A percentile compares a stretch with the other conserved stretches of the same genome.
Conservation (phyloP, 192 early-diverging fungal species). For the Coemansia sp. region DNA sequence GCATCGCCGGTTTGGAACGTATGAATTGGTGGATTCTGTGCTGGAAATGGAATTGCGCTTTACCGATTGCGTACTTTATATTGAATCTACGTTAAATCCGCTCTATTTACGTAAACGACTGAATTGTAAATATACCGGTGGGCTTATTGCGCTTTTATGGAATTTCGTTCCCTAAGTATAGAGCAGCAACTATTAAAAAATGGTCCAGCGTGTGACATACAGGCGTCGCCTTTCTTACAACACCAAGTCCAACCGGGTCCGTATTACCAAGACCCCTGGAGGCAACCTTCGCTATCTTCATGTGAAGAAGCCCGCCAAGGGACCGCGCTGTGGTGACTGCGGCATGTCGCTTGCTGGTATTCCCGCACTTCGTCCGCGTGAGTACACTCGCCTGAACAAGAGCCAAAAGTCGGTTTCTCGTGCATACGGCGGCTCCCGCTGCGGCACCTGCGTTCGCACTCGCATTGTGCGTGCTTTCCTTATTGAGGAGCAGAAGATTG, state of each 20-base stretch:
- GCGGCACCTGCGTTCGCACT: conserved; percentile 79
- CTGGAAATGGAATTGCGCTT: not conserved
- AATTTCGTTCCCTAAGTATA: conserved; percentile 2
- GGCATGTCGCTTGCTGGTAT: conserved; percentile 85
- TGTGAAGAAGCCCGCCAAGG: conserved; percentile 88
- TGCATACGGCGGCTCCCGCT: conserved; percentile 97
- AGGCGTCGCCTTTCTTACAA: conserved; percentile 84
- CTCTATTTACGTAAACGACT: not conserved
- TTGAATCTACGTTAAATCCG: too few relatives aligned
- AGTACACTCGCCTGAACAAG: conserved; percentile 89
- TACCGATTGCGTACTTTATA: not conserved
- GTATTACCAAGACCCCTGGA: conserved; percentile 77
- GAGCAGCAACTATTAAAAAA: conserved; percentile 45
- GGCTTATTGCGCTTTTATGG: not conserved
- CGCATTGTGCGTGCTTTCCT: conserved; percentile 98
- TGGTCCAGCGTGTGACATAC: conserved; percentile 78
- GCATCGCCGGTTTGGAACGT: not conserved
- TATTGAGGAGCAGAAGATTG: conserved; percentile 99
- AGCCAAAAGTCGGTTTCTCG: conserved; percentile 90
- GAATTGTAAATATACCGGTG: not conserved
- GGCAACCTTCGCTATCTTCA: conserved; percentile 90
- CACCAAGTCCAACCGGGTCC: conserved; percentile 82
- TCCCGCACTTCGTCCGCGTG: conserved; percentile 87
- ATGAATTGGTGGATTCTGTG: not conserved
- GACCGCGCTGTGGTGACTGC: conserved; percentile 97